Conservation (phyloP, 805 yeast species). For the Yarrowia deformans region DNA sequence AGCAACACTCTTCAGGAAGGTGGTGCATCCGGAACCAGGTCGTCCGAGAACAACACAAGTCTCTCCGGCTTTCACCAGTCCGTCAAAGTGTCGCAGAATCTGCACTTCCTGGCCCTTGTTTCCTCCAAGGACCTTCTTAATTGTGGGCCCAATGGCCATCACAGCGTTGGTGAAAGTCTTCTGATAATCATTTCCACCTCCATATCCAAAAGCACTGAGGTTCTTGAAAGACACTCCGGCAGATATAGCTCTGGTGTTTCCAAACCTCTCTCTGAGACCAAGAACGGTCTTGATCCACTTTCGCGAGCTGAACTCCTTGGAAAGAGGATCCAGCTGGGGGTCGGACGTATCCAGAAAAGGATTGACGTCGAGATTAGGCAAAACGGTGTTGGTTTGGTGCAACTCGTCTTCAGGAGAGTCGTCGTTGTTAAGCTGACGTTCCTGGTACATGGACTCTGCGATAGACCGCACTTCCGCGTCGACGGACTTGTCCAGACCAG, state of each 20-base stretch:
- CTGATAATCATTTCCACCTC: constrained; percentile 69
- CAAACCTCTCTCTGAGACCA: constrained; percentile 51
- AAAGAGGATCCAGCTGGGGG: constrained; percentile 64
- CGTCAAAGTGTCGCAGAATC: constrained; percentile 63
- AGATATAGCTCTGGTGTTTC: constrained; percentile 46
- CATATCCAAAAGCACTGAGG: constrained; percentile 67
- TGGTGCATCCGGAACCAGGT: constrained; percentile 80
- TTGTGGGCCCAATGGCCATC: constrained; percentile 53
- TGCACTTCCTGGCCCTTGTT: constrained; percentile 49
- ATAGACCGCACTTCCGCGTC: constrained; percentile 30
- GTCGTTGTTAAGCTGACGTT: background rate
- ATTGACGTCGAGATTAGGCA: constrained; percentile 40
- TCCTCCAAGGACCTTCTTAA: constrained; percentile 44
- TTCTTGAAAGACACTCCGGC: constrained; percentile 68
- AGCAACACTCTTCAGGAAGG: constrained; percentile 57
- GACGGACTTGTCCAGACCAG: constrained; percentile 7
- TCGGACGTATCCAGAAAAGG: constrained; percentile 49
- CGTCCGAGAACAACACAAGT: constrained; percentile 74
- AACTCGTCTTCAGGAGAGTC: background rate
- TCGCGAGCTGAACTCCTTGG: constrained; percentile 61
- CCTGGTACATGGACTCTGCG: constrained; percentile 4
- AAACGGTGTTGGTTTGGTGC: background rate
- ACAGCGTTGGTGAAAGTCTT: constrained; percentile 59
- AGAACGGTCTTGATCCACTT: constrained; percentile 71
- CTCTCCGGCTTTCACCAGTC: constrained; percentile 67